Percentiles rank a stretch among this genome's conserved stretches.
These are phyloP conservation scores for Hypoxylon sp. DNA, from an alignment of 2,329 filamentous ascomycete species.

Conservation along the genomic window DNA sequence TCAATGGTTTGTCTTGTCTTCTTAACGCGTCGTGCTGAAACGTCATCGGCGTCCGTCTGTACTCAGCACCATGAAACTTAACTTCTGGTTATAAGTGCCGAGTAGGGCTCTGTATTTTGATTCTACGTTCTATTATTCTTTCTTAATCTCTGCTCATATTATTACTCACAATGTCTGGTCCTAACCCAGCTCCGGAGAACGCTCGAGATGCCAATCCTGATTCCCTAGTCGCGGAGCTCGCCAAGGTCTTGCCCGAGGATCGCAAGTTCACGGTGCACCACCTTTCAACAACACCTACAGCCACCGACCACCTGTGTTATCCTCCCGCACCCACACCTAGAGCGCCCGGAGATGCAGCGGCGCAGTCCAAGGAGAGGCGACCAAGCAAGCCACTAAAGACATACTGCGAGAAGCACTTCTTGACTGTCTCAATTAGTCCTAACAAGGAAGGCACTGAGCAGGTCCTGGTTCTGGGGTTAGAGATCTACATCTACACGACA, in stretches of 20 bases:
- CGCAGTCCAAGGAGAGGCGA: constrained; percentile 70
- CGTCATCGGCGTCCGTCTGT: background rate
- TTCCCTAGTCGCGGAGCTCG: constrained; percentile 56
- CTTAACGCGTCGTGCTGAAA: constrained; percentile 24
- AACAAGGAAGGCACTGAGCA: constrained; percentile 51
- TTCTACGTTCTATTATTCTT: background rate
- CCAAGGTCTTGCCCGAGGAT: constrained; percentile 65
- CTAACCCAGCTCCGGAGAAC: constrained; percentile 23
- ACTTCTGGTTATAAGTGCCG: constrained; percentile 9
- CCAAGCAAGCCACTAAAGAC: constrained; percentile 62
- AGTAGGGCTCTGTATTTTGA: constrained; percentile 19
- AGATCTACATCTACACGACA: constrained; percentile 89
- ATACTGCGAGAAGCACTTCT: constrained; percentile 86
- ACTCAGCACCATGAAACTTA: constrained; percentile 10
- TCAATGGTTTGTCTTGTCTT: constrained; percentile 18
- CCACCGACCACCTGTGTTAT: constrained; percentile 80
- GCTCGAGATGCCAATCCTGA: constrained; percentile 42
- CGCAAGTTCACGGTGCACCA: constrained; percentile 80
- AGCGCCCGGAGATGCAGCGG: background rate
- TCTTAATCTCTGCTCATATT: constrained; percentile 3
- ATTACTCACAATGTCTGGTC: constrained; percentile 32
- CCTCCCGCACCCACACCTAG: constrained; percentile 64
- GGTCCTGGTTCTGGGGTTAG: constrained; percentile 83
- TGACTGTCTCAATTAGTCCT: constrained; percentile 63
- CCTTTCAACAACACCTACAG: constrained; percentile 84